Base-by-base conservation (phyloP, 495 filamentous ascomycete species). In the Lepidopterella palustris region DNA sequence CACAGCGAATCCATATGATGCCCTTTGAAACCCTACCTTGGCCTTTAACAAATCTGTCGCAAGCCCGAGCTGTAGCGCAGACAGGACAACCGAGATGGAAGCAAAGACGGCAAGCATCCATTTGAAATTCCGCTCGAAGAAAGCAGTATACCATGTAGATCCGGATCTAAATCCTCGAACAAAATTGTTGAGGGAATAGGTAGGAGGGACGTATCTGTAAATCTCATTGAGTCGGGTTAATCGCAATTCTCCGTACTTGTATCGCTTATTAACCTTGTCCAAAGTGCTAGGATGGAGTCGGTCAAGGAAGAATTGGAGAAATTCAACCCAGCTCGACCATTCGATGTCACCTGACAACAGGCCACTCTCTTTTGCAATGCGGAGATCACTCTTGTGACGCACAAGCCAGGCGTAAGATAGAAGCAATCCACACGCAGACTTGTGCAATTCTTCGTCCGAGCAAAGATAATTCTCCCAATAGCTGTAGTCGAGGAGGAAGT, bases 241-340 rank as follows among this genome's bases (percentile, higher is more conserved):
- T 26, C 65, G 64, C 31, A 69, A 53, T 32, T 69, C 67, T 24
- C 67, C 67, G 51, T 69, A 69, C 25, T 42, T 39, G 47, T 65
- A 69, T 8, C 64, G 67, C 51, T 45, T 15, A 29, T 60, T 62
- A 27, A 67, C 61, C 4, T 48, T n/a, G 5, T 13, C 24, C 5
- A 56, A 23, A 13, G 54, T 52, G 18, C 50, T 45, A 35, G 3
- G 23, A 26, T 64, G 20, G n/a, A 60, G 45, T 9, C 53, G 28
- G 27, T 25, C 45, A 5, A 63, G 50, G 13, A 64, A 53, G 27
- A 8, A 20, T 6, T 57, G 13, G 3, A 57, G 13, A 26, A 64
- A 60, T 5, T 52, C 42, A 20, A 31, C 25, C 58, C 53, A 65
- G 4, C 24, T n/a, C 4, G 40, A 1, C 58, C 58, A 65, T 18